phyloP scores from a whole-genome alignment of 441 rosid genomes.

The Rhodomyrtus psidioides region DNA sequence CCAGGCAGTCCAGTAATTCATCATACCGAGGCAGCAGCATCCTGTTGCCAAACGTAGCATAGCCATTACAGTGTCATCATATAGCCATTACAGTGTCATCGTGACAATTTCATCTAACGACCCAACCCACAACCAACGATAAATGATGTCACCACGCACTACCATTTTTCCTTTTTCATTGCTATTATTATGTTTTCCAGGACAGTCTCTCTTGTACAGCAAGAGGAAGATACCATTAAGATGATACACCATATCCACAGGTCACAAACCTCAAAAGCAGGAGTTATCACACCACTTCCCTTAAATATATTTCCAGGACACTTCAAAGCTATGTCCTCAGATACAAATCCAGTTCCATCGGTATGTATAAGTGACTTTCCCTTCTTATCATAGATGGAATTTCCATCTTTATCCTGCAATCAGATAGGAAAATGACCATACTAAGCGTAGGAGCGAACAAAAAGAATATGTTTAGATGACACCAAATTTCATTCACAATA shows the following conservation, averaged over 20 bases:
- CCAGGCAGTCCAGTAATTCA: neutral
- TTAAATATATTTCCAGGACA: conserved; percentile 35
- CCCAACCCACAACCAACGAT: neutral
- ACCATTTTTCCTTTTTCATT: neutral
- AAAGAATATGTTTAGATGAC: neutral
- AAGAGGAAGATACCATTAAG: neutral
- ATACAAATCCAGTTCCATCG: conserved; percentile 82
- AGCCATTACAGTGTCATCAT: neutral
- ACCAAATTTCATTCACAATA: neutral
- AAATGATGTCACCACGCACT: neutral
- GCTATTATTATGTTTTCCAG: neutral
- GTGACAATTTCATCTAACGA: neutral
- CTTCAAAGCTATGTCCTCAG: conserved; percentile 61
- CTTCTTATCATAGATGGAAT: conserved; percentile 26
- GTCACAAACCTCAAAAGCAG: conserved; percentile 38
- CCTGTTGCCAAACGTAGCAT: neutral
- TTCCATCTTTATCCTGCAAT: conserved; percentile 41
- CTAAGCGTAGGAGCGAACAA: neutral
- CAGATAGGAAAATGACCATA: neutral
- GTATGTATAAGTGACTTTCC: conserved; percentile 41
- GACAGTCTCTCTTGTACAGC: neutral
- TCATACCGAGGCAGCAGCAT: neutral
- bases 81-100: neutral
- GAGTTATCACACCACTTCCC: conserved; percentile 15
- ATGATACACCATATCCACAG: neutral